Base-by-base conservation (phyloP, 805 yeast species). In the Kodamaea lidongshanica region DNA sequence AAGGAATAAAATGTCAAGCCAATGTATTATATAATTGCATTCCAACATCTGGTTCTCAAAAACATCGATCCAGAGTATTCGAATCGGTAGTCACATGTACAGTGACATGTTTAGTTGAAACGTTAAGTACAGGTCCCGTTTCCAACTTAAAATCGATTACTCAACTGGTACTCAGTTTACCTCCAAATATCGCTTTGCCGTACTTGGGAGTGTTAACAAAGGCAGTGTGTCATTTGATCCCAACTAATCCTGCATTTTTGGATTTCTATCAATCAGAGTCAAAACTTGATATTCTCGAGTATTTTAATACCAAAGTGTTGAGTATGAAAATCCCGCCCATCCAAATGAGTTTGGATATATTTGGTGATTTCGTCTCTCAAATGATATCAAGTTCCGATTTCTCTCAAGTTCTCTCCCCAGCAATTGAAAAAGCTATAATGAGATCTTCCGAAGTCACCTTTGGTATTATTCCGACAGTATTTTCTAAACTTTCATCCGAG, bases 381-480 rank as follows among this genome's bases (percentile, higher is more conserved):
- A 66, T 67, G 19, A 67, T 61, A 39, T 45, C 77, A 10, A 19
- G 33, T 9, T 54, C 57, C 11, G 61, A 54, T 1, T 48, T 54
- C 4, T 51, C 48, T 12, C 26, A 25, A 16, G 30, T 40, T 5
- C 45, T 81, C 11, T 54, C 75, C 5, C 85, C 94, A 2, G 66
- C 71, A 12, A 45, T 88, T 28, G 88, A 83, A 45, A 85, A 81
- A 48, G 72, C 88, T 1, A 64, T 80, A 28, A 61, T 88, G 40
- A 72, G 95, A 52, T 74, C 94, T 2, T 79, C 95, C 0, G 96
- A 86, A 46, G 53, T 62, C 21, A 72, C 84, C 0, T 71, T 85
- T 34, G 67, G 66, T n/a, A 49, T 79, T n/a, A 50, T 81, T 3
- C 71, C 77, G 3, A 61, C 66, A 7, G 46, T 86, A 6, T 61